Percentiles rank a stretch among this genome's conserved stretches.
Conservation (phyloP, 2,329 filamentous ascomycete genomes). For the Trichoderma pleuroti region DNA sequence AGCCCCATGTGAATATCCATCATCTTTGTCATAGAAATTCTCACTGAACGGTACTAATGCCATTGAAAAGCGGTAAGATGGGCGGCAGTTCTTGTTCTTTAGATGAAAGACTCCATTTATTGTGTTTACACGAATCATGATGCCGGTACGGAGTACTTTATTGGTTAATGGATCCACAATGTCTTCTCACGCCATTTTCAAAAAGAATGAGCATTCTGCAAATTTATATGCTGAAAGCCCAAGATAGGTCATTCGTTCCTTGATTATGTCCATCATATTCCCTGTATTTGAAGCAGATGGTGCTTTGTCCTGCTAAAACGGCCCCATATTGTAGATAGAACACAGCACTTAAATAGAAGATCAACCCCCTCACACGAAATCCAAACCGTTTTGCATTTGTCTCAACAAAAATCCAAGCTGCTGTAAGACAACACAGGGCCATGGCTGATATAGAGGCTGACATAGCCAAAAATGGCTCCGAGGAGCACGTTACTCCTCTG, state of each 20-base stretch:
- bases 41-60: background rate
- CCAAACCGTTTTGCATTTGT: no score
- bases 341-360: background rate
- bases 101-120: background rate
- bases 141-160: background rate
- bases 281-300: background rate
- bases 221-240: background rate
- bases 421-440: background rate
- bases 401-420: background rate
- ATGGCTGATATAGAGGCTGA: slow-evolving; percentile 12
- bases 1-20: background rate
- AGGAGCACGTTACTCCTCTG: background rate
- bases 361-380: background rate
- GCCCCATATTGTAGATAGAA: background rate
- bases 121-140: background rate
- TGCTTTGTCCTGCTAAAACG: background rate
- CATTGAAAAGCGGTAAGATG: background rate
- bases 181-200: slow-evolving; percentile 10
- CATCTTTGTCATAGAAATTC: background rate
- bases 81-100: background rate
- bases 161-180: background rate
- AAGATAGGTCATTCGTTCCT: background rate
- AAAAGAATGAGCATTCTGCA: slow-evolving; percentile 6
- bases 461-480: slow-evolving; percentile 4
- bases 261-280: background rate